Evolutionary conservation across 2,329 filamentous ascomycete genomes (phyloP), one percentile per base, ranked within the genome.

Genomic region (Botrytis fragariae): DNA sequence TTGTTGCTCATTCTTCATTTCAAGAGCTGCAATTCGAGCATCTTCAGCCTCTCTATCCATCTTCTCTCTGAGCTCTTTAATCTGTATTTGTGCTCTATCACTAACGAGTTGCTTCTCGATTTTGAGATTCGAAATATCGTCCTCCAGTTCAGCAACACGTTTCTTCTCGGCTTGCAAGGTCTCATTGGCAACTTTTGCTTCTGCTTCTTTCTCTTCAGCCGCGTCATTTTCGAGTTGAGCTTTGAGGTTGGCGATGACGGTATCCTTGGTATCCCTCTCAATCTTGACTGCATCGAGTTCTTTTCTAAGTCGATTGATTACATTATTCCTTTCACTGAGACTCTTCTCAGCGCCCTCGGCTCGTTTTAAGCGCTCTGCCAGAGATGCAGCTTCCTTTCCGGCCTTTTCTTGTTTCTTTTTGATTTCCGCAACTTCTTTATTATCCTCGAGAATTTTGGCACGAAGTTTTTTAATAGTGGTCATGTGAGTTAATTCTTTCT

Each of bases 401-500:
- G 88, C 86, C 75, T 88, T 90, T 74, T 92, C 89, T 74, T 88
- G 86, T 73, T 86, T 87, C 62, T 84, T 86, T 81, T 82, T 89
- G 77, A 89, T 85, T 76, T 90, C 89, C 71, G 84, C 87, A 78
- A 89, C 82, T 71, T 89, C 87, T 79, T 89, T 91, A 75, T 93
- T 92, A 51, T 89, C 87, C 65, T 92, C 89, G 18, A 87, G 84
- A 22, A 92, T 82, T 79, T 92, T 91, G 35, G 85, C 84, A 61
- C 91, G 89, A 74, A 98, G 83, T 79, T 93, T 95, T 82, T 96
- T 97, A 78, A 98, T 93, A 6, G 91, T 91, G 9, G 89, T 89
- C 74, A 95, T 87, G 76, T 97, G 91, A 79, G 94, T 94, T 82
- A 98, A 89, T 81, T 99, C 96, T 0, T 89, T 92, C 78, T 92